A percentile compares a stretch with the other conserved stretches of the same genome.
phyloP scores from a whole-genome alignment of 2,329 filamentous ascomycete genomes.

The Aspergillus sp. region DNA sequence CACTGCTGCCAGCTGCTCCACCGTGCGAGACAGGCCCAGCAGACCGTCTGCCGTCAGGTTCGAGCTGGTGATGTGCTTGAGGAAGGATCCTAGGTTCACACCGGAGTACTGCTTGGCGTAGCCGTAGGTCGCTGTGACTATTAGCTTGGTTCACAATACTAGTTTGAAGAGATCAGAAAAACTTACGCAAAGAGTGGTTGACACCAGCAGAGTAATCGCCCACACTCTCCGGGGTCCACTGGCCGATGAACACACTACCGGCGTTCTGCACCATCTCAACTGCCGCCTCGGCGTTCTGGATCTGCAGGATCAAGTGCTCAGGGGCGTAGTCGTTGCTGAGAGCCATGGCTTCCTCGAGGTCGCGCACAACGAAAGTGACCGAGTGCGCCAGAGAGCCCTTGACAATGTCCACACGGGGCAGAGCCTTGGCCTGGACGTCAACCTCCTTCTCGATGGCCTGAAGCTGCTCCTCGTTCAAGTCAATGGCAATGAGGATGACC shows the following conservation, averaged over 20 bases:
- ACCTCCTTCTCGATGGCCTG: slow-evolving; percentile 87
- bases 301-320: slow-evolving; percentile 91
- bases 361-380: slow-evolving; percentile 75
- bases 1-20: slow-evolving; percentile 93
- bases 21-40: slow-evolving; percentile 79
- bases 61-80: slow-evolving; percentile 97
- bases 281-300: slow-evolving; percentile 71
- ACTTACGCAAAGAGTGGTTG: slow-evolving; percentile 94
- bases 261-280: slow-evolving; percentile 86
- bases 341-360: slow-evolving; percentile 70
- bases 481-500: slow-evolving; percentile 85
- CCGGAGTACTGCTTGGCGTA: slow-evolving; percentile 99
- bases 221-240: slow-evolving; percentile 97
- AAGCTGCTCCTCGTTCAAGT: slow-evolving; percentile 71
- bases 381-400: slow-evolving; percentile 88
- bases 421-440: slow-evolving; percentile 78
- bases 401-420: slow-evolving; percentile 92
- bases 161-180: not conserved
- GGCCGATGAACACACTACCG: slow-evolving; percentile 91
- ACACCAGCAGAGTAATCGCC: slow-evolving; percentile 98
- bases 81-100: slow-evolving; percentile 91
- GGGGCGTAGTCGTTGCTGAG: slow-evolving; percentile 94
- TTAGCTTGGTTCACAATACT: slow-evolving; percentile 22
- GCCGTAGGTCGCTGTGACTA: slow-evolving; percentile 78
- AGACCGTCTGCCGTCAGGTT: slow-evolving; percentile 85